Conservation (phyloP, 2,329 filamentous ascomycete genomes). For the Trichophaea hybrida region DNA sequence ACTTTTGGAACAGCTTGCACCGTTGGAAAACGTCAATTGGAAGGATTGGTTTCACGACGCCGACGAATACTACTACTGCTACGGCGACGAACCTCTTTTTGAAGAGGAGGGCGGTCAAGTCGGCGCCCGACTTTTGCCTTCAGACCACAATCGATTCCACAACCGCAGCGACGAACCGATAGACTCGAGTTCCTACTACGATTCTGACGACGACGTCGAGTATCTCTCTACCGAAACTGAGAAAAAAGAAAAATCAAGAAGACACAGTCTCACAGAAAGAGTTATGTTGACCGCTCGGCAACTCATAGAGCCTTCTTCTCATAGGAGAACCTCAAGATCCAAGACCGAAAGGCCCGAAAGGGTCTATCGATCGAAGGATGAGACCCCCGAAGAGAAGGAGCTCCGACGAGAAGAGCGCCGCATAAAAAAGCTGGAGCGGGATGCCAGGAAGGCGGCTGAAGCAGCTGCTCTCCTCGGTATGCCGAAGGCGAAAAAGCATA, state of each 20-base stretch:
- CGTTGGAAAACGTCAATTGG: conserved; percentile 2
- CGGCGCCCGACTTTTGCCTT: neutral
- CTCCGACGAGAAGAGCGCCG: conserved; percentile 11
- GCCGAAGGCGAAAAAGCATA: conserved; percentile 8
- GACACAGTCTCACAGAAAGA: neutral
- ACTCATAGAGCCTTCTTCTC: neutral
- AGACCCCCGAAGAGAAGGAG: conserved; percentile 16
- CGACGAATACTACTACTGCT: neutral
- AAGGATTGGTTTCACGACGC: neutral
- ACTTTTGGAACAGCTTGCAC: neutral
- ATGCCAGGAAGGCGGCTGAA: conserved; percentile 9
- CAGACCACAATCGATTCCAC: neutral
- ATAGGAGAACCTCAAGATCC: neutral
- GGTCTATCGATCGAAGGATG: conserved; percentile 4
- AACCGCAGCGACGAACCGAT: neutral
- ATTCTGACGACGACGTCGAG: neutral
- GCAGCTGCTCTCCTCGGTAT: conserved; percentile 1
- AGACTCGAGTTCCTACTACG: neutral
- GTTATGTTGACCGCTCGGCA: neutral
- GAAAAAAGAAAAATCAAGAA: neutral
- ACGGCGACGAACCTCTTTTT: neutral
- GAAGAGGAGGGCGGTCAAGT: neutral
- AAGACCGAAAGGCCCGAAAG: neutral
- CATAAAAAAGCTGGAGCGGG: conserved; percentile 15
- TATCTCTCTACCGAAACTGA: conserved; percentile 1